Evolutionary conservation across 2,329 filamentous ascomycete species (phyloP).

Genomic region (Pestalotiopsis sp.): DNA sequence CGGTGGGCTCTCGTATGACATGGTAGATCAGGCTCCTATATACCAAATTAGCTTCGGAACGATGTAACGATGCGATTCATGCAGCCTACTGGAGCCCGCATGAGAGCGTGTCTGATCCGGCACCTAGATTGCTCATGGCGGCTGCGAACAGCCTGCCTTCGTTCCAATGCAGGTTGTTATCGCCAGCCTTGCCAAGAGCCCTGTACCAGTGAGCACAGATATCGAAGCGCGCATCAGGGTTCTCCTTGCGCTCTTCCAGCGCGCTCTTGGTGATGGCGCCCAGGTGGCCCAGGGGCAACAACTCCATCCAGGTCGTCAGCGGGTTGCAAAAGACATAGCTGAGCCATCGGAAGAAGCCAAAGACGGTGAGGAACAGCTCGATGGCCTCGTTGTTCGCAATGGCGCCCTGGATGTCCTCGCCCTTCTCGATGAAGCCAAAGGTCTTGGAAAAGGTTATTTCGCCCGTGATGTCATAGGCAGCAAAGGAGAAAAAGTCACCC

Average conservation of each 20-base stretch:
- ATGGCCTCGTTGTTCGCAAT: constrained; percentile 24
- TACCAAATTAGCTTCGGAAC: neutral
- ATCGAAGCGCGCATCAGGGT: constrained; percentile 5
- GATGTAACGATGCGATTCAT: neutral
- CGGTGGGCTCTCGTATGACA: neutral
- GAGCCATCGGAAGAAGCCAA: constrained; percentile 14
- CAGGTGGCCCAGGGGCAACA: neutral
- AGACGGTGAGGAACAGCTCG: constrained; percentile 24
- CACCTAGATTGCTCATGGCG: constrained; percentile 3
- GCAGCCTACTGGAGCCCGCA: constrained; percentile 1
- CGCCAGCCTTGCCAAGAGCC: constrained; percentile 4
- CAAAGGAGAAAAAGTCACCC: constrained; percentile 14
- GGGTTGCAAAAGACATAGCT: constrained; percentile 10
- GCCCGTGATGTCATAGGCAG: constrained; percentile 28
- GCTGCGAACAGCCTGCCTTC: neutral
- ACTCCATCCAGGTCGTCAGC: constrained; percentile 1
- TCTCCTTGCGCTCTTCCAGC: constrained; percentile 9
- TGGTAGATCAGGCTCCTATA: constrained; percentile 5
- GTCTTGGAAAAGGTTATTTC: constrained; percentile 27
- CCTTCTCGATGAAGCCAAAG: constrained; percentile 28
- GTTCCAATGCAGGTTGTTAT: neutral
- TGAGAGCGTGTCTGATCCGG: constrained; percentile 5
- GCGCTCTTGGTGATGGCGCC: neutral
- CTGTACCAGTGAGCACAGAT: constrained; percentile 9
- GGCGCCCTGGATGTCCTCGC: constrained; percentile 24